These are phyloP conservation scores for Suhomyces wounanorum DNA, from an alignment of 1,139 yeast species.

Conservation along the genomic window DNA sequence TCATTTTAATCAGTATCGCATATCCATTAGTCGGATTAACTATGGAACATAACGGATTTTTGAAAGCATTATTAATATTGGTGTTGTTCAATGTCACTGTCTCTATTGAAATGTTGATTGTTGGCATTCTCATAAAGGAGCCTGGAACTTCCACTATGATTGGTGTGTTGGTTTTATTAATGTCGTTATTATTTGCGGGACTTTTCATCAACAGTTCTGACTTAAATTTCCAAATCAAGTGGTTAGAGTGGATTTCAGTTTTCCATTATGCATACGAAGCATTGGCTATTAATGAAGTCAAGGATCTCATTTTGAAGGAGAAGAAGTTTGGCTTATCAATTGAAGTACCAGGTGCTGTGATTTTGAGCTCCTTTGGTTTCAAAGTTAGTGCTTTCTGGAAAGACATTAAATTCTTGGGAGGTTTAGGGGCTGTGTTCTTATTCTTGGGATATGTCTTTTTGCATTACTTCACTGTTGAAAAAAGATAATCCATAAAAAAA, in stretches of 20 bases:
- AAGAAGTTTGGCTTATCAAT: conserved; percentile 90
- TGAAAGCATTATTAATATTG: conserved; percentile 66
- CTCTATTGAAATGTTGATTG: conserved; percentile 78
- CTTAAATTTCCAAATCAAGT: conserved; percentile 67
- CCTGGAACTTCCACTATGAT: conserved; percentile 92
- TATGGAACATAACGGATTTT: conserved; percentile 75
- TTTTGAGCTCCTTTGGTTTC: conserved; percentile 92
- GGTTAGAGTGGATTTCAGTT: conserved; percentile 83
- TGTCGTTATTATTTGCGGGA: conserved; percentile 90
- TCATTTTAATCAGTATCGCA: conserved; percentile 77
- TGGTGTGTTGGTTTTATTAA: conserved; percentile 79
- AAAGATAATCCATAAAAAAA: conserved; percentile 42
- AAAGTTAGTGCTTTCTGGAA: conserved; percentile 71
- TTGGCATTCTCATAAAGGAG: conserved; percentile 84
- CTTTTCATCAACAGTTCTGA: conserved; percentile 82
- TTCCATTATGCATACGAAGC: conserved; percentile 97
- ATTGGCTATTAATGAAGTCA: conserved; percentile 89
- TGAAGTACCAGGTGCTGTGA: conserved; percentile 98
- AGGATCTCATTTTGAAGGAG: conserved; percentile 78
- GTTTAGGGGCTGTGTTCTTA: conserved; percentile 55
- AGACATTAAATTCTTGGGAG: conserved; percentile 59
- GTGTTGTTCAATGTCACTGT: conserved; percentile 85
- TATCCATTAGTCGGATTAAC: conserved; percentile 91
- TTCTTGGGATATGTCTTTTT: conserved; percentile 73
- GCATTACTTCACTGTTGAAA: conserved; percentile 73